Conservation (phyloP, 2,329 filamentous ascomycete species). For the Calycina herbarum region DNA sequence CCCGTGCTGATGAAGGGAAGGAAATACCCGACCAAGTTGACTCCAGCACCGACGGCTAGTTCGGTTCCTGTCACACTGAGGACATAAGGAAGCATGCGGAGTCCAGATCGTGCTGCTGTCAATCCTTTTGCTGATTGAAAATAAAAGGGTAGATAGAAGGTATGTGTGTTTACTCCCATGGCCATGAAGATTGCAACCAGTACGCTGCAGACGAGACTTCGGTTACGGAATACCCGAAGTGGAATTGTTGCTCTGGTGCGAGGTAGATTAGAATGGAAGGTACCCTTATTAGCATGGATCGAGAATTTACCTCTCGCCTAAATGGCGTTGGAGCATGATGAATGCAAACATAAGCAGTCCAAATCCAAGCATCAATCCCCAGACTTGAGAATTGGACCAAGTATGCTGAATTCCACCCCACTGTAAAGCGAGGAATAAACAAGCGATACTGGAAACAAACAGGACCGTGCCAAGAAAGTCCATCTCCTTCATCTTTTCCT, state of each 20-base stretch:
- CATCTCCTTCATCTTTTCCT: slow-evolving; percentile 47
- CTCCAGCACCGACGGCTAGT: slow-evolving; percentile 13
- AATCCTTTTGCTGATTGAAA: slow-evolving; percentile 36
- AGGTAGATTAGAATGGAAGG: background rate
- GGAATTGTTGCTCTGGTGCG: slow-evolving; percentile 39
- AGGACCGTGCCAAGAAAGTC: slow-evolving; percentile 46
- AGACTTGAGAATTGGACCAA: slow-evolving; percentile 44
- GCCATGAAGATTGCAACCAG: slow-evolving; percentile 8
- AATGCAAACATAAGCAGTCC: slow-evolving; percentile 36
- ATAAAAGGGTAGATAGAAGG: slow-evolving; percentile 34
- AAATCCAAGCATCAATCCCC: slow-evolving; percentile 43
- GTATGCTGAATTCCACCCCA: slow-evolving; percentile 45
- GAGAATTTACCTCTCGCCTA: slow-evolving; percentile 41
- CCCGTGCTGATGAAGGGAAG: slow-evolving; percentile 36
- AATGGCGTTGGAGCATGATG: slow-evolving; percentile 38
- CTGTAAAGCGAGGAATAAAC: slow-evolving; percentile 46
- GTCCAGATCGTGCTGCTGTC: slow-evolving; percentile 25
- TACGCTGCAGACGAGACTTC: slow-evolving; percentile 29
- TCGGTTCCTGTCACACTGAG: slow-evolving; percentile 11
- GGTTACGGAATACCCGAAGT: slow-evolving; percentile 38
- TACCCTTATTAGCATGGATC: too few species aligned
- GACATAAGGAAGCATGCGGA: slow-evolving; percentile 29
- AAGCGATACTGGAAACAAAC: slow-evolving; percentile 44
- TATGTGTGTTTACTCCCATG: slow-evolving; percentile 13
- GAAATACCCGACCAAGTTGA: slow-evolving; percentile 36